Evolutionary conservation across 176 grass and related monocot species (phyloP), one percentile per base, ranked within the genome.

Genomic region (Carex cristatella): DNA sequence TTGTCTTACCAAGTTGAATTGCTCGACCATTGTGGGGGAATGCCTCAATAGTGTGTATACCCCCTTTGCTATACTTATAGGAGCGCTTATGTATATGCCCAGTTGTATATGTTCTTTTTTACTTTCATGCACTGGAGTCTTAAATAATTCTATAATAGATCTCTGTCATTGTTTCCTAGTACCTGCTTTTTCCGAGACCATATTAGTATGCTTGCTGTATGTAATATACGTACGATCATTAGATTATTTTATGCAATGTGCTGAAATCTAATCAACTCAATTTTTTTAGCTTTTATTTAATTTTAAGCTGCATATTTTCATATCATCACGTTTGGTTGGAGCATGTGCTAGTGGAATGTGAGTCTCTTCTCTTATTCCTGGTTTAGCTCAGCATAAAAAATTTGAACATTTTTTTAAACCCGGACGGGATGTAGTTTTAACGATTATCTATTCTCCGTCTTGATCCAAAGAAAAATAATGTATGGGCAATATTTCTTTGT

Each of bases 51-150:
- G 72, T 75, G 46, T 46, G 19, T 55, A 55, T 55, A 54, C 72
- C 48, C 46, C 69, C 69, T 72, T 76, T 76, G 23, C 48, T 55
- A 76, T 55, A 76, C 46, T 14, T 31, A 76, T 31, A 75, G 71
- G 46, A 30, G 71, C 70, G 27, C 5, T 75, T 75, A 53, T 54
- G 46, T 75, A 54, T 75, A 53, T 75, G 19, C 23, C 3, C 19
- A 54, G 71, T 75, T 76, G 72, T 76, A 55, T 76, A 76, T 76
- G 72, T 28, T 69, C 1, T 31, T 76, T 76, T 7, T 76, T 0
- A 31, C 55, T 32, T 76, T 76, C 48, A 76, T 55, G 48, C 32
- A 32, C 48, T 54, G 48, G 23, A 76, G 23, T 76, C 46, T 16
- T 54, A 54, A 49, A 75, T 14, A 16, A 54, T 28, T 49, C 13